A percentile compares a stretch with the other conserved stretches of the same genome.
These are phyloP conservation scores for Debaryomyces fabryi DNA, from an alignment of 1,139 yeast genomes.

Conservation along the genomic window DNA sequence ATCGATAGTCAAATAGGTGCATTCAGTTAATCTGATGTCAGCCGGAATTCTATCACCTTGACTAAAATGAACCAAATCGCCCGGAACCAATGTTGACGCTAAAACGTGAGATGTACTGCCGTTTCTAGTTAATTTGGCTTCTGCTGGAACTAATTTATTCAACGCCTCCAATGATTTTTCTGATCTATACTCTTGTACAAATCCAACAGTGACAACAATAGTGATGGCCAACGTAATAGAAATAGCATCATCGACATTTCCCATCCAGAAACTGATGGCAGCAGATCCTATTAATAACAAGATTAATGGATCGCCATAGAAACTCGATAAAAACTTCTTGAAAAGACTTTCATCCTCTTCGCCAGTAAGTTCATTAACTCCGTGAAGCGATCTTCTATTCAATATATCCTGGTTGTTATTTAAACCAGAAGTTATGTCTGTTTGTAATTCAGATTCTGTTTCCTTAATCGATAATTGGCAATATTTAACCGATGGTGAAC, in stretches of 20 bases:
- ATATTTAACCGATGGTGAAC: constrained; percentile 54
- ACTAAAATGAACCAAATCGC: constrained; percentile 83
- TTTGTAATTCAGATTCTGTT: constrained; percentile 60
- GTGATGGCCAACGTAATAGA: constrained; percentile 85
- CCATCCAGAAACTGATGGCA: constrained; percentile 80
- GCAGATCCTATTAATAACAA: constrained; percentile 88
- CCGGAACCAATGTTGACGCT: constrained; percentile 89
- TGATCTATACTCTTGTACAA: constrained; percentile 92
- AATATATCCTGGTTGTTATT: constrained; percentile 67
- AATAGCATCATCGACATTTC: constrained; percentile 90
- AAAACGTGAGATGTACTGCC: constrained; percentile 75
- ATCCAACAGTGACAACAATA: constrained; percentile 93
- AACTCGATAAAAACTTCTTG: constrained; percentile 72
- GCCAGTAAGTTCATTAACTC: constrained; percentile 68
- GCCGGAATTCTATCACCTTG: constrained; percentile 98
- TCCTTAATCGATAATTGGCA: constrained; percentile 63
- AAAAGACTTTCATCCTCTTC: constrained; percentile 77
- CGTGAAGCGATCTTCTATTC: constrained; percentile 72
- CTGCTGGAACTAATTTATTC: constrained; percentile 89
- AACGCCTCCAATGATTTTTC: constrained; percentile 92
- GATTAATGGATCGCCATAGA: constrained; percentile 88
- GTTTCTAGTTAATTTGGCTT: constrained; percentile 84
- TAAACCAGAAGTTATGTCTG: constrained; percentile 63
- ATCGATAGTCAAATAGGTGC: constrained; percentile 80
- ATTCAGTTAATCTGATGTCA: constrained; percentile 76